These are phyloP conservation scores for Aspergillus ellipticus DNA, from an alignment of 495 filamentous ascomycete species.

Conservation along the genomic window DNA sequence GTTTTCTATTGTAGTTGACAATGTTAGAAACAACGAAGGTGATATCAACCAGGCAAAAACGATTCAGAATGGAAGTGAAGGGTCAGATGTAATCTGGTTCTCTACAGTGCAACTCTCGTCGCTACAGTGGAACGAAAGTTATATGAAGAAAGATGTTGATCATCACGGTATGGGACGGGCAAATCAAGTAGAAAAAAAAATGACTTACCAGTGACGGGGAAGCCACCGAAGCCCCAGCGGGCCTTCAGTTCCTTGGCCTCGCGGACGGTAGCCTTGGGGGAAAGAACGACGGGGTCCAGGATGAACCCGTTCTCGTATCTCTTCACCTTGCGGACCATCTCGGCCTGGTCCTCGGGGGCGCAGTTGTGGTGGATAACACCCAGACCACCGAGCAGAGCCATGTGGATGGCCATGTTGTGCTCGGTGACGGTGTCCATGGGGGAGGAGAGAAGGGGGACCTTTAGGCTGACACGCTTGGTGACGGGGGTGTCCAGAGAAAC, in stretches of 20 bases:
- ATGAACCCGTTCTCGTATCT: constrained; percentile 99
- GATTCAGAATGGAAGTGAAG: background rate
- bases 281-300: constrained; percentile 89
- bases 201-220: constrained; percentile 93
- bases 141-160: constrained; percentile 64
- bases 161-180: constrained; percentile 54
- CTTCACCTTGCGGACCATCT: constrained; percentile 99
- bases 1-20: constrained; percentile 57
- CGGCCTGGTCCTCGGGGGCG: constrained; percentile 87
- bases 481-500: constrained; percentile 86
- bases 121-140: constrained; percentile 99
- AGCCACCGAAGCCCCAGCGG: constrained; percentile 98
- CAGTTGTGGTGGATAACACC: constrained; percentile 99
- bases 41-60: constrained; percentile 11
- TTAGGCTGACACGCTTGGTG: constrained; percentile 89
- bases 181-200: constrained; percentile 11
- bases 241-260: constrained; percentile 92
- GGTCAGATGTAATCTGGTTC: constrained; percentile 48
- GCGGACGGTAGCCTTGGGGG: constrained; percentile 78
- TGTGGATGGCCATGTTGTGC: constrained; percentile 98
- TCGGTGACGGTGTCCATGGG: constrained; percentile 99
- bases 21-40: constrained; percentile 27
- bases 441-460: constrained; percentile 91
- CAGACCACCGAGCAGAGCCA: constrained; percentile 93
- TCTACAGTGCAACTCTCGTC: constrained; percentile 81